These are phyloP conservation scores for Calcarisporium arbuscula DNA, from an alignment of 2,329 filamentous ascomycete species.

Conservation along the genomic window DNA sequence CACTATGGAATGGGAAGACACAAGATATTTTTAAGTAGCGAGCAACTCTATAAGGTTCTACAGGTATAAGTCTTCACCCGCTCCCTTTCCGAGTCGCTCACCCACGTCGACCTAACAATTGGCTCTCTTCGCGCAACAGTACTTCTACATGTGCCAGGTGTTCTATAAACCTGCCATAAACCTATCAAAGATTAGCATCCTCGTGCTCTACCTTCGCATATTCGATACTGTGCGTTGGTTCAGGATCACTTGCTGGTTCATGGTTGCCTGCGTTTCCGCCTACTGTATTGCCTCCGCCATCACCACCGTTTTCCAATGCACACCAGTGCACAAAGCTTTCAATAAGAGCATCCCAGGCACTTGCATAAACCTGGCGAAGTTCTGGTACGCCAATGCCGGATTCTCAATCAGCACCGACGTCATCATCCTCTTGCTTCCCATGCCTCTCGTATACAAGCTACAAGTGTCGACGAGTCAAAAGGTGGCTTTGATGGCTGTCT, in stretches of 20 bases:
- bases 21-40: slow-evolving; percentile 5
- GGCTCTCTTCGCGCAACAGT: too few species aligned
- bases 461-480: slow-evolving; percentile 32
- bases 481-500: slow-evolving; percentile 28
- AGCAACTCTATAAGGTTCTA: slow-evolving; percentile 14
- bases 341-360: slow-evolving; percentile 30
- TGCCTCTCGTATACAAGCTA: slow-evolving; percentile 36
- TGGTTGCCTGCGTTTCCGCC: slow-evolving; percentile 17
- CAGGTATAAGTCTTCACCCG: too few species aligned
- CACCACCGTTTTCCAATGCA: slow-evolving; percentile 21
- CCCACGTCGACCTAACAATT: too few species aligned
- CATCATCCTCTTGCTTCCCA: slow-evolving; percentile 36
- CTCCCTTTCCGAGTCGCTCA: too few species aligned
- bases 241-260: slow-evolving; percentile 17
- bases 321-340: slow-evolving; percentile 32
- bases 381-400: slow-evolving; percentile 41
- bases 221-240: slow-evolving; percentile 22
- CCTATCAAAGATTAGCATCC: slow-evolving; percentile 25
- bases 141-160: slow-evolving; percentile 20
- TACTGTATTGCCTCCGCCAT: slow-evolving; percentile 21
- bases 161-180: slow-evolving; percentile 25
- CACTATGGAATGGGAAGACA: slow-evolving; percentile 18
- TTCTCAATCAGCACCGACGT: slow-evolving; percentile 40
- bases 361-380: slow-evolving; percentile 36
- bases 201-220: slow-evolving; percentile 26